Conservation (phyloP, 73 alveolate genomes). For the Paramecium biaurelia region DNA sequence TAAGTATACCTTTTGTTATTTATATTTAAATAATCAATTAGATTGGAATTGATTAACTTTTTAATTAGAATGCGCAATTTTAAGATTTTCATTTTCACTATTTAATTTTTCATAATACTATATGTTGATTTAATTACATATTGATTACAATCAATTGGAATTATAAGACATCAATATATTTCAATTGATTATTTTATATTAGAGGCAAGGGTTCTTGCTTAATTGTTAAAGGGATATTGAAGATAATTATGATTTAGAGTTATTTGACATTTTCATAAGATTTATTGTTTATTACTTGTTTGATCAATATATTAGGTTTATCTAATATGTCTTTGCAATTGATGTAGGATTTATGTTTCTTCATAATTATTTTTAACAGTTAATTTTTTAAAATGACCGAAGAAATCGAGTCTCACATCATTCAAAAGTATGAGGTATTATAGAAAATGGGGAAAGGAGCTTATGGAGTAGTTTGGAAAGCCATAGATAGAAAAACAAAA, state of each 20-base stretch:
- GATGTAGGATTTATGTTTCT: constrained; percentile 30
- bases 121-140: background rate
- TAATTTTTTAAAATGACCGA: constrained; percentile 75
- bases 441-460: constrained; percentile 88
- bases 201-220: background rate
- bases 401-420: constrained; percentile 82
- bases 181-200: background rate
- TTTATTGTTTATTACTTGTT: background rate
- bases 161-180: background rate
- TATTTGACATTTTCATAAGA: background rate
- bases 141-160: background rate
- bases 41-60: background rate
- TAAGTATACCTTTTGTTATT: background rate
- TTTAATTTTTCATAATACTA: background rate
- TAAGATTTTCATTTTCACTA: background rate
- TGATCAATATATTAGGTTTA: background rate
- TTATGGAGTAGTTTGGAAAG: constrained; percentile 91
- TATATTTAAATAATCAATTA: background rate
- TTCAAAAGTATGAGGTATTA: constrained; percentile 81
- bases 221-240: background rate
- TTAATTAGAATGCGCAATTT: background rate
- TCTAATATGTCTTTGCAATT: background rate
- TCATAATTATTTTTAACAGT: constrained; percentile 18
- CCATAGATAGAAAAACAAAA: constrained; percentile 82
- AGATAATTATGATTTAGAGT: background rate